Evolutionary conservation across 768 basidiomycete species (phyloP), one percentile per base, ranked within the genome.

Genomic region (Boletales sp.): DNA sequence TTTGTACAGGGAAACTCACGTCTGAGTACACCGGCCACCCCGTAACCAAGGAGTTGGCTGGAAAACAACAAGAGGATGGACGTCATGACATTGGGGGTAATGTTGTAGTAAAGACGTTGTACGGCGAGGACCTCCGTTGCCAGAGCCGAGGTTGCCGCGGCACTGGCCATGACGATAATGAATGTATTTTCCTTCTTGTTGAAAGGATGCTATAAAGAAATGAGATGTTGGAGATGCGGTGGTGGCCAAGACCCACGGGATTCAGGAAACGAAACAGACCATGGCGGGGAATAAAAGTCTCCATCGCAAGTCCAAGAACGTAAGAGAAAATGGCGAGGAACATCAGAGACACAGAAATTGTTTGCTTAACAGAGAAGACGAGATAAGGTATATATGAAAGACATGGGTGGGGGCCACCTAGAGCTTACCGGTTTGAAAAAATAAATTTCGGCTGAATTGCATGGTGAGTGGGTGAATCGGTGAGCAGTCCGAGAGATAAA

Each of bases 181-280:
- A 81, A 79, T 0, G 78, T 76, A 60, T 78, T 77, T 58, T 82
- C 81, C 46, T 81, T 81, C 60, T 77, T 81, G 61, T 81, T 81
- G 65, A 80, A 81, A 3, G 80, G 76, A 21, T 75, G 72, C 79
- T 80, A 17, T 19, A 18, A n/a, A 35, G 36, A 10, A 14, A 19
- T 51, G 27, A 54, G 57, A 27, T 15, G 31, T 44, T 44, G 9
- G 17, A 8, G n/a, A 24, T 2, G 0, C 6, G 11, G 15, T 19
- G 11, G 19, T 43, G 13, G 12, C 17, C 21, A 12, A 40, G 34
- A 5, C 47, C 30, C n/a, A 64, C 73, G 15, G 80, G 81, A 55
- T 82, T 82, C 7, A 82, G 69, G 52, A 73, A 75, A 11, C 73
- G 75, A 57, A 81, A 70, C n/a, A 69, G 36, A 3, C 80, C 78